Evolutionary conservation across 805 yeast genomes (phyloP).

Genomic region (Zygoascus flipseniorum): DNA sequence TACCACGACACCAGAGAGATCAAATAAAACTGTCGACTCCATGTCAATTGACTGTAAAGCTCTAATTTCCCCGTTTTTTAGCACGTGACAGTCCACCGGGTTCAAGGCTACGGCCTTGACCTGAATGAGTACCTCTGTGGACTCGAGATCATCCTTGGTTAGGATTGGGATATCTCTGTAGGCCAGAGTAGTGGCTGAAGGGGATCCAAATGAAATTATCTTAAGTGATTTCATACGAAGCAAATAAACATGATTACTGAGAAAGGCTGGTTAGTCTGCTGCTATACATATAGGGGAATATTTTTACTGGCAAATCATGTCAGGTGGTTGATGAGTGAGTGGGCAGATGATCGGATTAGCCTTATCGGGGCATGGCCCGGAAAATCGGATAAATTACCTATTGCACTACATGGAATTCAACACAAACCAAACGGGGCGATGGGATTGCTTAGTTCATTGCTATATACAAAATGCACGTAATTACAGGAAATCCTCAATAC

Average conservation of each 20-base stretch:
- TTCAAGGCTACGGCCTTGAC: conserved; percentile 18
- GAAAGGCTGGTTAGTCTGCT: too few relatives aligned
- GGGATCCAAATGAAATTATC: neutral
- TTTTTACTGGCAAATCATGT: too few relatives aligned
- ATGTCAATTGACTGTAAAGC: conserved; percentile 5
- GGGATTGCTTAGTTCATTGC: neutral
- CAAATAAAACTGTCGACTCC: conserved; percentile 17
- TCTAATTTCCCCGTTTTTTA: conserved; percentile 8
- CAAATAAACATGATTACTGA: too few relatives aligned
- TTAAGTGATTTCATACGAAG: neutral
- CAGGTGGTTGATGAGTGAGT: too few relatives aligned
- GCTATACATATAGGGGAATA: too few relatives aligned
- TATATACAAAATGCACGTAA: neutral
- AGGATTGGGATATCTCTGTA: neutral
- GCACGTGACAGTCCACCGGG: conserved; percentile 19
- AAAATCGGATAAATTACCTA: too few relatives aligned
- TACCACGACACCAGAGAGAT: conserved; percentile 21
- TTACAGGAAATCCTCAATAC: neutral
- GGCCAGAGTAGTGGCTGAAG: neutral
- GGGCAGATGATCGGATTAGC: too few relatives aligned
- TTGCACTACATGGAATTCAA: too few relatives aligned
- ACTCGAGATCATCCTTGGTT: neutral
- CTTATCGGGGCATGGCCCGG: too few relatives aligned
- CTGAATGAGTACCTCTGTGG: conserved; percentile 13
- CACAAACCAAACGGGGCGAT: too few relatives aligned